Evolutionary conservation across 179 eudicot genomes (phyloP), one percentile per base, ranked within the genome.

Genomic region (Camellia oleifera): DNA sequence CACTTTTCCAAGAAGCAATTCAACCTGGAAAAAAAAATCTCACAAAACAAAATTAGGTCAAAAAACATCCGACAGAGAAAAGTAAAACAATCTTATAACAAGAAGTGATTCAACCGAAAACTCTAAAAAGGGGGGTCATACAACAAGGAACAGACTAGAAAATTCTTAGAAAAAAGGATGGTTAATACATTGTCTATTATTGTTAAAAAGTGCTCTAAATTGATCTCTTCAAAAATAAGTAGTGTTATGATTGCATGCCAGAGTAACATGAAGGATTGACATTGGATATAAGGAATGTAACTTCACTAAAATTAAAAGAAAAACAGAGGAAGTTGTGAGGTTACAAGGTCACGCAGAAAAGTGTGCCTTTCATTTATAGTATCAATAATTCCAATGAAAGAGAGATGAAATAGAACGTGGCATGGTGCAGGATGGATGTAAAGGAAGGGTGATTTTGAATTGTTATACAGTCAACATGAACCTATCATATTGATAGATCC

Each of bases 1-100:
- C 68, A 97, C 98, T 87, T 94, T 96, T 74, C 99, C 99, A 72
- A 96, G 97, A 82, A 96, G 92, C 88, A 96, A 82, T 64, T 92
- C 97, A 77, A 96, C 94, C 99, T 96, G 90, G 90, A 82, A 80
- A 83, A 73, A 18, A 42, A 18, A 4, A 72, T 66, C 4, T 46
- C 69, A 60, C 40, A 69, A 13, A 73, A 54, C 10, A 74, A n/a
- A 42, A 58, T 58, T 12, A 0, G 50, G 44, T 67, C 44, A 67
- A 6, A 50, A 12, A 66, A 69, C 5, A 69, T 42, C 12, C 20
- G 0, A 48, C 5, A 3, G 6, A n/a, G 3, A 50, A 10, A 71
- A 71, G 1, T 10, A 42, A 11, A 67, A 7, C 23, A 32, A 2
- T 3, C 45, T 32, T 57, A 74, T 57, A 32, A 74, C 23, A 74